Conservation (phyloP, 192 early-diverging fungal species). For the Irineochytrium annulatum region DNA sequence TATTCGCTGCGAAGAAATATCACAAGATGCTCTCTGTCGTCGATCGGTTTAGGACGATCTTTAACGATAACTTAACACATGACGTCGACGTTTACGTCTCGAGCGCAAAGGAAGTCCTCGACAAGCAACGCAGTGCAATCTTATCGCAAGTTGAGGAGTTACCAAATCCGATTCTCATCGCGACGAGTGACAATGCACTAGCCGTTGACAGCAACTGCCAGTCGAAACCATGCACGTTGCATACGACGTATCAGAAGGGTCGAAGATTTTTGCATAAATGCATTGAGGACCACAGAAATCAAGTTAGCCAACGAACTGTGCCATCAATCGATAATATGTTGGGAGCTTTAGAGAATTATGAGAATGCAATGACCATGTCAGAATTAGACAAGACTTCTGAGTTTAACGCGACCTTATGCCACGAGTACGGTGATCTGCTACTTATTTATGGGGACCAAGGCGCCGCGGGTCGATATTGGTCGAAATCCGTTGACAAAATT, state of each 20-base stretch:
- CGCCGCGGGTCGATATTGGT: neutral
- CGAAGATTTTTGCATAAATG: neutral
- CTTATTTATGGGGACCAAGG: neutral
- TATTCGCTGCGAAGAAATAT: too few species aligned
- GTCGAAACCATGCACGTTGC: neutral
- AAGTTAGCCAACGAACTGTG: neutral
- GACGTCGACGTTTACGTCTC: too few species aligned
- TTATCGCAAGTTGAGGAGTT: too few species aligned
- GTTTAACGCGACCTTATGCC: neutral
- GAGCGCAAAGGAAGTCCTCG: too few species aligned
- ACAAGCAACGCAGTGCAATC: too few species aligned
- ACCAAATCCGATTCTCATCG: conserved; percentile 3
- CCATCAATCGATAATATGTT: neutral
- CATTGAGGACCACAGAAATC: neutral
- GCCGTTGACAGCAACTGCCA: neutral
- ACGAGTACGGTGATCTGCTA: neutral
- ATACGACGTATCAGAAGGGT: neutral
- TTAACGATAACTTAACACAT: too few species aligned
- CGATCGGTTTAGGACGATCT: too few species aligned
- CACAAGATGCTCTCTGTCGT: too few species aligned
- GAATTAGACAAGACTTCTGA: neutral
- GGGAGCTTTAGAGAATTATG: neutral
- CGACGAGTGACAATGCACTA: neutral
- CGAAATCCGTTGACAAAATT: neutral
- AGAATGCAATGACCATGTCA: neutral